Base-by-base conservation (phyloP, 148 eudicot genomes). In the Rhododendron ferrugineum region DNA sequence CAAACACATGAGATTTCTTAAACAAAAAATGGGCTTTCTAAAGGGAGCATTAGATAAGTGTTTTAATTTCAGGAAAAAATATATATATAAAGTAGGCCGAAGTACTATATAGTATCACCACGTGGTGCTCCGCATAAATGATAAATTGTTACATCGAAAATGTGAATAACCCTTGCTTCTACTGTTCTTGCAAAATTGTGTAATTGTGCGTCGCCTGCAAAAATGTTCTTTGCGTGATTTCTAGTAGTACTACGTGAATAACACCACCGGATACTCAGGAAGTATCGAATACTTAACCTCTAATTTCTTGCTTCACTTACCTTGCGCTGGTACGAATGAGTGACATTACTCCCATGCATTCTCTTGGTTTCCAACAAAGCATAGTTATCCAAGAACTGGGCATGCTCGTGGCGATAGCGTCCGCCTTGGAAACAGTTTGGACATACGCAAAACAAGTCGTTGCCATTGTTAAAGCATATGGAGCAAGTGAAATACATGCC, bases 331-430 rank as follows among this genome's bases (percentile, higher is more conserved):
- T 18, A 14, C 8, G 46, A 34, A 13, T 16, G 16, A 74, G 78
- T 36, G 1, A n/a, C 44, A 9, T 4, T 15, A 52, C 18, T 52
- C 22, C 78, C 40, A 1, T 34, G 20, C 46, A 18, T 76, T 28
- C 52, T 46, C 58, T 40, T 75, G 15, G 79, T 34, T 82, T 82
- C 78, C 16, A 87, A 77, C 64, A 87, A 79, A 0, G 89, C 52
- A 49, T 75, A 87, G 68, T 76, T 87, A 76, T 87, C 89, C 68
- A 87, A n/a, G 68, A 87, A 87, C 40, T 73, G 84, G 14, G n/a
- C 5, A n/a, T 87, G 89, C 54, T 2, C 5, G 10, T 75, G 87
- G 15, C 10, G 2, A 9, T 9, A 80, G 3, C 18, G 47, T 2
- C 13, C 18, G n/a, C 0, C 15, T 32, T 30, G 0, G 11, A 81